These are phyloP conservation scores for Kitagawia praeruptora DNA, from an alignment of 129 eudicot species.

Conservation along the genomic window DNA sequence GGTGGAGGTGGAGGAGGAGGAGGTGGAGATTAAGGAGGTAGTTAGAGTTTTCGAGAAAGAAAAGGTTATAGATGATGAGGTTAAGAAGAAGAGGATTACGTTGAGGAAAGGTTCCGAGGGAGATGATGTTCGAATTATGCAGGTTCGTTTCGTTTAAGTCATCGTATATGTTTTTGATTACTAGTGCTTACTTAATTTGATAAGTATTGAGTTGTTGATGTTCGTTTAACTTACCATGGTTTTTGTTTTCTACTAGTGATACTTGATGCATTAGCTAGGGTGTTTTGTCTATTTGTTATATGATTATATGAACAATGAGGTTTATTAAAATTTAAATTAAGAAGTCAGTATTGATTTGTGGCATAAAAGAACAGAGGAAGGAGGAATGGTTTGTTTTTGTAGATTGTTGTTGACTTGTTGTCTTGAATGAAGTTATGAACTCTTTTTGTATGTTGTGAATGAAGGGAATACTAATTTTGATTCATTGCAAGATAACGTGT, in stretches of 20 bases:
- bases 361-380: too few relatives aligned
- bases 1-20: conserved; percentile 20
- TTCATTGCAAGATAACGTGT: background rate
- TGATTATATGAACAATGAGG: background rate
- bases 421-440: background rate
- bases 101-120: conserved; percentile 88
- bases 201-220: background rate
- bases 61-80: background rate
- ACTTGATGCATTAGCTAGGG: background rate
- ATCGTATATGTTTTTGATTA: background rate
- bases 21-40: conserved; percentile 14
- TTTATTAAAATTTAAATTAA: too few relatives aligned
- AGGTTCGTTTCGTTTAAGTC: conserved; percentile 34
- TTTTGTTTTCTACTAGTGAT: background rate
- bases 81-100: conserved; percentile 29
- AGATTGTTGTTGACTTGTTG: too few relatives aligned
- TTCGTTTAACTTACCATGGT: background rate
- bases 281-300: too few relatives aligned
- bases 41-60: conserved; percentile 14
- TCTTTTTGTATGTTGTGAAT: background rate
- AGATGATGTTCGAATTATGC: conserved; percentile 65
- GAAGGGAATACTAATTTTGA: background rate
- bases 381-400: background rate
- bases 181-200: background rate
- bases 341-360: too few relatives aligned